Conservation (phyloP, 495 filamentous ascomycete species). For the Penicillium tannophilum region DNA sequence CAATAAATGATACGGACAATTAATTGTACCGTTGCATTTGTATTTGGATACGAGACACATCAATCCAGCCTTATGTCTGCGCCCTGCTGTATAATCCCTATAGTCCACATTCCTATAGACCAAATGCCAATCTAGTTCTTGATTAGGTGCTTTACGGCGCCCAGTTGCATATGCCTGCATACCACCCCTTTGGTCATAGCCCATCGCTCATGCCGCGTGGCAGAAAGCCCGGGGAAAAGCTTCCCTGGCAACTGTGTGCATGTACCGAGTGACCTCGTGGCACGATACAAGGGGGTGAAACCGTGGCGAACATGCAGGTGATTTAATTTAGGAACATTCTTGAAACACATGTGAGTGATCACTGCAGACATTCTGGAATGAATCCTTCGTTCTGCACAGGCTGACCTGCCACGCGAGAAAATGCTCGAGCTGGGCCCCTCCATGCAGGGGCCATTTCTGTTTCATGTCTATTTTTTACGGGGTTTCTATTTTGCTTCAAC, state of each 20-base stretch:
- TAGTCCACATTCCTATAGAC: neutral
- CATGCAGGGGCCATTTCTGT: slow-evolving; percentile 9
- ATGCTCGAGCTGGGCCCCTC: neutral
- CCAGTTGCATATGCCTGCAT: neutral
- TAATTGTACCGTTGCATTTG: neutral
- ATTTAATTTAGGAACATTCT: slow-evolving; percentile 11
- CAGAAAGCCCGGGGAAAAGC: slow-evolving; percentile 5
- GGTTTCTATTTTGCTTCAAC: neutral
- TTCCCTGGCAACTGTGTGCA: neutral
- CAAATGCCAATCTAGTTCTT: neutral
- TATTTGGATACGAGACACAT: neutral
- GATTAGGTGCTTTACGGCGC: neutral
- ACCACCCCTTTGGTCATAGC: neutral
- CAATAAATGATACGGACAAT: neutral
- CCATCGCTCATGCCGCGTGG: slow-evolving; percentile 3
- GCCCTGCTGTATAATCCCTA: neutral
- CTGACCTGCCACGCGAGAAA: slow-evolving; percentile 6
- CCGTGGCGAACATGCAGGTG: slow-evolving; percentile 3
- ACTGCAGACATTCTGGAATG: slow-evolving; percentile 20
- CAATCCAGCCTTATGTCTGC: neutral
- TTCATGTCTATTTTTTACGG: slow-evolving; percentile 3
- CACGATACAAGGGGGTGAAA: slow-evolving; percentile 6
- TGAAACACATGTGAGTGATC: slow-evolving; percentile 11
- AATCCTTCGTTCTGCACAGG: slow-evolving; percentile 14
- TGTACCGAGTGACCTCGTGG: neutral